Percentiles rank a stretch among this genome's conserved stretches.
Evolutionary conservation across 179 eudicot genomes (phyloP).

Genomic region (Patellifolia procumbens): DNA sequence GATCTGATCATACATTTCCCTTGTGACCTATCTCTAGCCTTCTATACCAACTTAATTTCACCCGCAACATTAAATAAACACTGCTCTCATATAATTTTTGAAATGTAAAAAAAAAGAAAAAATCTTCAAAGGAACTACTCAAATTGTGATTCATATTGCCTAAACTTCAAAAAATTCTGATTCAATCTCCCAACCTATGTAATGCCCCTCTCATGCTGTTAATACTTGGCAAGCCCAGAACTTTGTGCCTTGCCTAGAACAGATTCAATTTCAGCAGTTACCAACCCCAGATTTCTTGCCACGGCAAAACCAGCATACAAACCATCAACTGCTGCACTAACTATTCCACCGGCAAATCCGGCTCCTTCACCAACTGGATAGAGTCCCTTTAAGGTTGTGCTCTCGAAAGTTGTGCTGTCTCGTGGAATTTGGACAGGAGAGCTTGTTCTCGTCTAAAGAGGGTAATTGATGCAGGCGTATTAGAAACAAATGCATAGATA

Average conservation of each 20-base stretch:
- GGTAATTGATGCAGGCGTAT: not conserved
- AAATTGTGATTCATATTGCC: not conserved
- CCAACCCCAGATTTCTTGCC: slow-evolving; percentile 72
- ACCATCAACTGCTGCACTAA: slow-evolving; percentile 98
- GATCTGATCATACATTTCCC: not conserved
- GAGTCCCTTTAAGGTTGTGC: slow-evolving; percentile 78
- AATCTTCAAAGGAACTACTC: not conserved
- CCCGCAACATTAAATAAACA: not conserved
- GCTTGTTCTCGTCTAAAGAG: slow-evolving; percentile 87
- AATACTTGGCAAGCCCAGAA: slow-evolving; percentile 62
- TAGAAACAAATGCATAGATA: not conserved
- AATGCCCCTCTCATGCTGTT: not conserved
- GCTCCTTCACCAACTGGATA: slow-evolving; percentile 98
- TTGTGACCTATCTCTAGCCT: not conserved
- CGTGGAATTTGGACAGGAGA: slow-evolving; percentile 86
- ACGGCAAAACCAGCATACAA: slow-evolving; percentile 90
- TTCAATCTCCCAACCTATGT: not conserved
- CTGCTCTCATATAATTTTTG: not conserved
- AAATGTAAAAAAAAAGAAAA: not conserved
- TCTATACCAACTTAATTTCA: not conserved
- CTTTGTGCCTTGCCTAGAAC: slow-evolving; percentile 71
- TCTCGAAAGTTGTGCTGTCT: slow-evolving; percentile 62
- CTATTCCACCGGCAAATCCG: slow-evolving; percentile 98
- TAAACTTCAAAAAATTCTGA: not conserved
- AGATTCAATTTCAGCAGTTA: slow-evolving; percentile 51